phyloP scores from a whole-genome alignment of 2,329 filamentous ascomycete genomes.

The Akanthomyces muscarius region DNA sequence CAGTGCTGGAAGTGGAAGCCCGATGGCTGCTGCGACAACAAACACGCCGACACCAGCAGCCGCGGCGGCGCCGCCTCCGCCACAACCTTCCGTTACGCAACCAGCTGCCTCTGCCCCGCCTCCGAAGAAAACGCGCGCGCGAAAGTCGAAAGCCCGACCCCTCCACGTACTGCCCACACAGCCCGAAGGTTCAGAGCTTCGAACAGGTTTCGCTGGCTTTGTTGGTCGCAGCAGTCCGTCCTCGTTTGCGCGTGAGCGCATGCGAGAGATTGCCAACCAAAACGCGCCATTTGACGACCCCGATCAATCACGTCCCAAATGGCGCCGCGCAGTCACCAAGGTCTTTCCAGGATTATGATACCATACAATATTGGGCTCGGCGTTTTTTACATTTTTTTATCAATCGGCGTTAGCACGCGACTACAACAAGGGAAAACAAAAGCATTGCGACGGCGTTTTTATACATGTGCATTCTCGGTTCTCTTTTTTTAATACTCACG shows the following conservation, averaged over 20 bases:
- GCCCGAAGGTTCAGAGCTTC: conserved; percentile 32
- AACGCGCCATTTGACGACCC: conserved; percentile 42
- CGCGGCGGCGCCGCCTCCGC: neutral
- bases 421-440: neutral
- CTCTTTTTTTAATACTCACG: conserved; percentile 9
- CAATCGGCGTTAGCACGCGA: neutral
- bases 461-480: neutral
- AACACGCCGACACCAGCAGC: neutral
- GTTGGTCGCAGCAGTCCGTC: conserved; percentile 39
- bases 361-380: neutral
- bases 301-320: conserved; percentile 36
- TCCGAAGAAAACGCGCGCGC: conserved; percentile 18
- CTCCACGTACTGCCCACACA: conserved; percentile 36
- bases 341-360: conserved; percentile 37
- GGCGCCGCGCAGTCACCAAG: conserved; percentile 40
- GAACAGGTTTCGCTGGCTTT: conserved; percentile 22
- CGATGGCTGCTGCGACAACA: neutral
- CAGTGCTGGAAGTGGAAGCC: neutral
- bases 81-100: neutral
- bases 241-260: conserved; percentile 41
- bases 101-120: conserved; percentile 11
- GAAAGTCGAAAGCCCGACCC: conserved; percentile 19
- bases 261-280: conserved; percentile 40
- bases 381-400: neutral
- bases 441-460: conserved; percentile 15